These are phyloP conservation scores for Microbotryum saponariae DNA, from an alignment of 1,284 basidiomycete species.

Conservation along the genomic window DNA sequence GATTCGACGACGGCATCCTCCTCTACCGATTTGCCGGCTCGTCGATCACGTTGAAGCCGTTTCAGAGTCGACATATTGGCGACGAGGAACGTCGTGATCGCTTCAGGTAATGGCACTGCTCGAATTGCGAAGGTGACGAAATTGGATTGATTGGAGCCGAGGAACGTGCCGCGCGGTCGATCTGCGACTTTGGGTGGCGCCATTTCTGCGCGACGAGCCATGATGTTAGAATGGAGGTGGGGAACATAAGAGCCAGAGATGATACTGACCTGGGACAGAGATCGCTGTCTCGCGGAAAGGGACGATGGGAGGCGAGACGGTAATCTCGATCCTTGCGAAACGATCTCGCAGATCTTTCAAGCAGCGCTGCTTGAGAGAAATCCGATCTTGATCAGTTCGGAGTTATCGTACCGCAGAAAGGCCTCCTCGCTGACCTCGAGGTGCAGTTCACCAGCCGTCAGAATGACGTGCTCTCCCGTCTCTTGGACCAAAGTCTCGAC, in stretches of 20 bases:
- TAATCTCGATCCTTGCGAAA: conserved; percentile 87
- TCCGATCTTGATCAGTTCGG: background rate
- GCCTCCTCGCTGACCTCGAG: conserved; percentile 58
- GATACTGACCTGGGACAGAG: conserved; percentile 56
- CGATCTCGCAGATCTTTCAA: conserved; percentile 89
- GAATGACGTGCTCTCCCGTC: conserved; percentile 94
- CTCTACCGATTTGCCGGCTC: conserved; percentile 30
- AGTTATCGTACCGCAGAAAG: background rate
- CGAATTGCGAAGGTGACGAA: conserved; percentile 77
- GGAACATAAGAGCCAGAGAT: conserved; percentile 9
- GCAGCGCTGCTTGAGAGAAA: conserved; percentile 59
- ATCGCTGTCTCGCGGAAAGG: conserved; percentile 95
- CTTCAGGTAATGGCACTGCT: conserved; percentile 65
- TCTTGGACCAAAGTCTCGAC: conserved; percentile 95
- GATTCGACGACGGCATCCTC: conserved; percentile 39
- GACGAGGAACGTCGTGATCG: conserved; percentile 55
- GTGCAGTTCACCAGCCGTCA: conserved; percentile 93
- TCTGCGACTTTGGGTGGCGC: conserved; percentile 67
- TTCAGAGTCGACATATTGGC: conserved; percentile 32
- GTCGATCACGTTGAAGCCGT: conserved; percentile 29
- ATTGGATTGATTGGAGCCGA: conserved; percentile 59
- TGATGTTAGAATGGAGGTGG: background rate
- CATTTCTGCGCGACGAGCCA: conserved; percentile 56
- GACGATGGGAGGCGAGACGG: conserved; percentile 89
- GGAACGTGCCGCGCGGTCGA: conserved; percentile 69